phyloP scores from a whole-genome alignment of 768 basidiomycete genomes.

The Tubosaeta sp. region DNA sequence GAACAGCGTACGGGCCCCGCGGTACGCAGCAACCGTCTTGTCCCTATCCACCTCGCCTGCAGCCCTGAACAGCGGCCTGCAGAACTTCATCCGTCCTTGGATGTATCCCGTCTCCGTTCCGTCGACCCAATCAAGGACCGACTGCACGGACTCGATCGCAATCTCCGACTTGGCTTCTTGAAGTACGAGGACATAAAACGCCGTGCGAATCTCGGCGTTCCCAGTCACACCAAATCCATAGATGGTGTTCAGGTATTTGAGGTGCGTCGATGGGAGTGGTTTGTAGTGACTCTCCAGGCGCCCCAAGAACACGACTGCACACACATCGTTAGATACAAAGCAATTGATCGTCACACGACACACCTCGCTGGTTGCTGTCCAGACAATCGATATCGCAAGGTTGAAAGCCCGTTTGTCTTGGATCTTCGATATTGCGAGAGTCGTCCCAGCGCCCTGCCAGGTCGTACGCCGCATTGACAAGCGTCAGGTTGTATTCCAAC shows the following conservation, averaged over 20 bases:
- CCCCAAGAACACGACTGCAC: conserved; percentile 54
- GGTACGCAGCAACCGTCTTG: conserved; percentile 36
- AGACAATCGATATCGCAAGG: conserved; percentile 44
- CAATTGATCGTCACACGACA: background rate
- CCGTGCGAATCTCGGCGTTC: conserved; percentile 50
- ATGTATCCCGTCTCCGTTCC: conserved; percentile 39
- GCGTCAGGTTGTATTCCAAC: conserved; percentile 49
- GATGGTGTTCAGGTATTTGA: conserved; percentile 39
- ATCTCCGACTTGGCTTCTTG: conserved; percentile 31
- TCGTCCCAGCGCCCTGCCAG: conserved; percentile 52
- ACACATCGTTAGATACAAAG: background rate
- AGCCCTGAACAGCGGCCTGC: conserved; percentile 44
- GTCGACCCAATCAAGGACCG: conserved; percentile 44
- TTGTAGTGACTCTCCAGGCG: conserved; percentile 39
- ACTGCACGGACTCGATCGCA: conserved; percentile 30
- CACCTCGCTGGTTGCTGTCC: conserved; percentile 49
- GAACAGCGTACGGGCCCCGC: conserved; percentile 33
- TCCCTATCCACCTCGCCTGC: conserved; percentile 33
- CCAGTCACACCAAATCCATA: conserved; percentile 40
- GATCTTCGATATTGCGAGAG: conserved; percentile 35
- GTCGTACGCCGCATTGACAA: conserved; percentile 47
- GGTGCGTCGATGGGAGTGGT: conserved; percentile 40
- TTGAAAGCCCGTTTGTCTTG: conserved; percentile 38
- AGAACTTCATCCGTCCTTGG: conserved; percentile 56
- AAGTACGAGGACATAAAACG: conserved; percentile 50